Percentiles rank a stretch among this genome's conserved stretches.
phyloP scores from a whole-genome alignment of 192 early-diverging fungal species.

The Backusella sp. region DNA sequence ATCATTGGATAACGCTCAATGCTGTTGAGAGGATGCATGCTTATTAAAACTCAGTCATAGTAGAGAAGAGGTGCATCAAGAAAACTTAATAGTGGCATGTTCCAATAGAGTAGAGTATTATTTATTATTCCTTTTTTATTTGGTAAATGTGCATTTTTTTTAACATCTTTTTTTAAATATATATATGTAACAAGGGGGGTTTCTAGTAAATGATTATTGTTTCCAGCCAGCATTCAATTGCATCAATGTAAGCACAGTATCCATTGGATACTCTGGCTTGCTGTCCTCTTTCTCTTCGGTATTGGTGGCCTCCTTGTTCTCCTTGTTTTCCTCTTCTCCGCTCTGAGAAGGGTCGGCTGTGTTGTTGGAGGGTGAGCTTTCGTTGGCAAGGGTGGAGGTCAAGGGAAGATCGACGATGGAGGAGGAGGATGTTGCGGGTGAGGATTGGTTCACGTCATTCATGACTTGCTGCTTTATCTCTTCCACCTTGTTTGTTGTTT shows the following conservation, averaged over 20 bases:
- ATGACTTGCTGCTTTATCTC: background rate
- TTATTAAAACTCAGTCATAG: background rate
- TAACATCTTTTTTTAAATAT: too few relatives aligned
- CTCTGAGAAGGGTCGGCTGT: constrained; percentile 19
- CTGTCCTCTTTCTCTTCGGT: constrained; percentile 16
- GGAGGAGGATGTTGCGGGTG: constrained; percentile 14
- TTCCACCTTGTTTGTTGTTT: constrained; percentile 7
- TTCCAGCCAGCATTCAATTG: constrained; percentile 46
- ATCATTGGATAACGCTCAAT: background rate
- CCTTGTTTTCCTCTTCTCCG: background rate
- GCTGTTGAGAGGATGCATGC: background rate
- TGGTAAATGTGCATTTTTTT: too few relatives aligned
- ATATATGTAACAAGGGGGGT: too few relatives aligned
- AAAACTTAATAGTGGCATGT: too few relatives aligned
- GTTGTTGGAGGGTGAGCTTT: constrained; percentile 11
- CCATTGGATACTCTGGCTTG: constrained; percentile 45
- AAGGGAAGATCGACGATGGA: background rate
- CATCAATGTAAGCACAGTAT: constrained; percentile 46
- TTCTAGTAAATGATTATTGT: constrained; percentile 6
- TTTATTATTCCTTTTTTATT: too few relatives aligned
- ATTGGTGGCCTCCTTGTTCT: background rate
- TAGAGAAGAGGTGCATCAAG: too few relatives aligned
- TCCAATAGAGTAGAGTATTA: too few relatives aligned
- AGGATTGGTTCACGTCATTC: background rate
- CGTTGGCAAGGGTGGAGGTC: background rate